Base-by-base conservation (phyloP, 202 grass and related monocot species). In the Brachypodium distachyon region DNA sequence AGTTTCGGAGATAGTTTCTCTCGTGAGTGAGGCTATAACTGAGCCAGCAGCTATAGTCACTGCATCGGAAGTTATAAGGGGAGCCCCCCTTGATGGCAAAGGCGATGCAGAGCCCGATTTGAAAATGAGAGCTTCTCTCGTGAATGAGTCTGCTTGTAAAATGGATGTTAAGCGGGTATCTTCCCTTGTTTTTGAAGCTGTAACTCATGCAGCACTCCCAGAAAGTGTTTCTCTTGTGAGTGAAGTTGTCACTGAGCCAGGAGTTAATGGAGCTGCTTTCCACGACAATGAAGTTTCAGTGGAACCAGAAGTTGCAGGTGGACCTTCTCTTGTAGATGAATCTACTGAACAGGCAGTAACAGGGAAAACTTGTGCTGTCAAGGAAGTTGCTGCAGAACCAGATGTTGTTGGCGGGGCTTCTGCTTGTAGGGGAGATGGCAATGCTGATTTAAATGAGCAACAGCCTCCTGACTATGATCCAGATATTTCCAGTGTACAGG, bases 391-490 rank as follows among this genome's bases (percentile, higher is more conserved):
- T 82, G 16, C 40, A 12, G 33, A 41, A 65, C 34, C 14, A 1
- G 76, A 78, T 58, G 46, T 51, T 84, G 39, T n/a, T 10, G 42
- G 17, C 4, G 51, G 19, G 33, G 40, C 38, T 83, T 59, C 48
- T 38, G 47, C 18, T 64, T 21, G 52, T 58, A 61, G 11, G 42
- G 66, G 27, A 47, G 76, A 76, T 54, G 63, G 2, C 79, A 76
- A 47, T 73, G 11, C 67, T 74, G 43, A 42, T 59, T 62, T 80
- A 65, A 51, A 57, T 18, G 59, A 83, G 18, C 26, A 61, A 79
- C 53, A 1, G 1, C 48, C 33, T 52, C 25, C 70, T 83, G 53
- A 21, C 43, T 79, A 49, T 6, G 34, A 60, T 67, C 17, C 32
- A 32, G 51, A 51, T 23, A 50, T 51, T 67, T 61, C 18, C 28